phyloP scores from a whole-genome alignment of 495 filamentous ascomycete species.

The Cercophora scortea region DNA sequence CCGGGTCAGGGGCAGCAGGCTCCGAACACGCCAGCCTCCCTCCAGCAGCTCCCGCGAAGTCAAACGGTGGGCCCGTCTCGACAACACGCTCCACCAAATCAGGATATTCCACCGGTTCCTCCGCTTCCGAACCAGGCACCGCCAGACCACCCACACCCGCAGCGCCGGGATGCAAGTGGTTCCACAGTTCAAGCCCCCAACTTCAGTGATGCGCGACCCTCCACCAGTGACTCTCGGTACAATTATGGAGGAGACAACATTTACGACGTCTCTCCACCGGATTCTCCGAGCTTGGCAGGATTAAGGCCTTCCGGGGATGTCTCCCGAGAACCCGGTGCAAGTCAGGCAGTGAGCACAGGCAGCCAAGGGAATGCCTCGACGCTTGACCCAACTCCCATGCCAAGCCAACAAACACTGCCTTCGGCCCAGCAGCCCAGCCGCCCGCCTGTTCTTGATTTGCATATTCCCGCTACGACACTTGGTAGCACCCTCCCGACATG shows the following conservation, averaged over 20 bases:
- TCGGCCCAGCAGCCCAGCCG: conserved; percentile 1
- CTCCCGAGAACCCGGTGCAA: conserved; percentile 10
- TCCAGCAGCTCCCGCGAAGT: conserved; percentile 10
- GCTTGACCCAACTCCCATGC: background rate
- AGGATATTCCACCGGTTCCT: conserved; percentile 11
- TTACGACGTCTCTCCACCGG: conserved; percentile 49
- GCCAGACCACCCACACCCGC: conserved; percentile 2
- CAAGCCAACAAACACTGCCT: conserved; percentile 4
- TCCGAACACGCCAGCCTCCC: conserved; percentile 4
- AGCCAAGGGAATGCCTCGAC: background rate
- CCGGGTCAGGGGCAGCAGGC: background rate
- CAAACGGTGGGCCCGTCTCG: conserved; percentile 6
- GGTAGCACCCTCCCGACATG: conserved; percentile 6
- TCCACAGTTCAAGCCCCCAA: conserved; percentile 1
- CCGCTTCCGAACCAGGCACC: conserved; percentile 6
- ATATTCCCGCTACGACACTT: conserved; percentile 19
- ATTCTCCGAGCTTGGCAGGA: conserved; percentile 26
- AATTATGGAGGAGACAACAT: conserved; percentile 33
- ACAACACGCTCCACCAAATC: conserved; percentile 9
- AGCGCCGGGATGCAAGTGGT: conserved; percentile 8
- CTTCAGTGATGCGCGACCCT: conserved; percentile 6
- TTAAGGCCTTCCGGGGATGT: conserved; percentile 5
- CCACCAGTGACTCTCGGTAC: conserved; percentile 16
- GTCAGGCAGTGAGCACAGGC: conserved; percentile 8
- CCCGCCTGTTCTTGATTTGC: conserved; percentile 15